Evolutionary conservation across 805 yeast species (phyloP), one percentile per base, ranked within the genome.

Genomic region (Kluyveromyces dobzhanskii): DNA sequence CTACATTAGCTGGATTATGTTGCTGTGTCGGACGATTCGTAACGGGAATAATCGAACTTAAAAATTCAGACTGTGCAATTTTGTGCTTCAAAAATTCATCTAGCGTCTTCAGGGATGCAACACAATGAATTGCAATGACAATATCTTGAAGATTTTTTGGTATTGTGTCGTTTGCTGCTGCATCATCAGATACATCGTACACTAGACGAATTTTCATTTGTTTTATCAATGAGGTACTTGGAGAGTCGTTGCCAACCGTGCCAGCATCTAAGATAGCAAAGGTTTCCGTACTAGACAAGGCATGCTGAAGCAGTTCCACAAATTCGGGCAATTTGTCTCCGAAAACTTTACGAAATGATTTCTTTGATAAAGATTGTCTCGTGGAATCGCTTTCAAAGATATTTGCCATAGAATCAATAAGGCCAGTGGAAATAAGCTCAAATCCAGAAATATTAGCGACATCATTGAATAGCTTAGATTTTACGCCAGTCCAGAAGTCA

Each of bases 341-440:
- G 48, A 59, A 55, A 30, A 62, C 57, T 37, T 59, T 50, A 25
- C 69, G 51, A 46, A 84, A 78, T 2, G 78, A 62, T 17, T 48
- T 51, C 44, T 64, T 58, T 28, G 75, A 65, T 12, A 51, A 52
- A n/a, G 64, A 51, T 16, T 55, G 60, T 19, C 54, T 57, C 12
- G 44, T 45, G 1, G 57, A 56, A 31, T 45, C 46, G 11, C 28
- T 46, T 4, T 49, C 42, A 32, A 57, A 40, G 13, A 44, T 35
- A 17, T 54, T 51, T 32, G 59, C 42, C 19, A 47, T 37, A 18
- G 40, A 25, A 8, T 50, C 45, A 6, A 81, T 67, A 5, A 84
- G 56, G 0, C 87, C 87, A 2, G 87, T 81, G 2, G 81, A 70
- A 4, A 78, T 67, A 25, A 87, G 63, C 54, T 86, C 95, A 61